A percentile compares a stretch with the other conserved stretches of the same genome.
Conservation (phyloP, 768 basidiomycete genomes). For the Calocybe cyanea region DNA sequence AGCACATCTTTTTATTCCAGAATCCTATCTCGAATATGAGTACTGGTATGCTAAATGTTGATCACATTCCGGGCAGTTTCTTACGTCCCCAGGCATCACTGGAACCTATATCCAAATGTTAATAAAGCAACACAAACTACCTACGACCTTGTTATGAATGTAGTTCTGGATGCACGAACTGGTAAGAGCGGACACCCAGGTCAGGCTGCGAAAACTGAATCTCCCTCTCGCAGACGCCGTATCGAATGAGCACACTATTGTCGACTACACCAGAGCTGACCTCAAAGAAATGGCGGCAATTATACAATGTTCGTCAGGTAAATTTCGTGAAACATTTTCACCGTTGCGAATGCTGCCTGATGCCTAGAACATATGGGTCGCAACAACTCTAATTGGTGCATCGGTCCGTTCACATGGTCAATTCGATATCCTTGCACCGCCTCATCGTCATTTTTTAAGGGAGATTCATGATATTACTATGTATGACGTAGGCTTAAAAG, state of each 20-base stretch:
- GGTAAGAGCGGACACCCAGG: background rate
- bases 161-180: slow-evolving; percentile 8
- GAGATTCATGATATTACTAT: slow-evolving; percentile 13
- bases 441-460: slow-evolving; percentile 1
- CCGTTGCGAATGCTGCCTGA: background rate
- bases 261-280: slow-evolving; percentile 1
- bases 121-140: background rate
- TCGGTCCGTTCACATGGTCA: slow-evolving; percentile 6
- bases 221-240: slow-evolving; percentile 5
- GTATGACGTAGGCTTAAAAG: slow-evolving; percentile 4
- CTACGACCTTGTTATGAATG: slow-evolving; percentile 5
- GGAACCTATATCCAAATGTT: slow-evolving; percentile 11
- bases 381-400: slow-evolving; percentile 7
- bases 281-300: slow-evolving; percentile 14
- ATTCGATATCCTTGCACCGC: background rate
- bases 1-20: background rate
- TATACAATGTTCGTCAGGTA: slow-evolving; percentile 7
- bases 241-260: background rate
- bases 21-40: slow-evolving; percentile 8
- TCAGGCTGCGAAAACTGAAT: background rate
- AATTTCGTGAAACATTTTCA: background rate
- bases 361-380: background rate
- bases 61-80: background rate
- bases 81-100: slow-evolving; percentile 7
- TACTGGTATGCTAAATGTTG: slow-evolving; percentile 6